Conservation (phyloP, 2,329 filamentous ascomycete genomes). For the Tolypocladium sp. region DNA sequence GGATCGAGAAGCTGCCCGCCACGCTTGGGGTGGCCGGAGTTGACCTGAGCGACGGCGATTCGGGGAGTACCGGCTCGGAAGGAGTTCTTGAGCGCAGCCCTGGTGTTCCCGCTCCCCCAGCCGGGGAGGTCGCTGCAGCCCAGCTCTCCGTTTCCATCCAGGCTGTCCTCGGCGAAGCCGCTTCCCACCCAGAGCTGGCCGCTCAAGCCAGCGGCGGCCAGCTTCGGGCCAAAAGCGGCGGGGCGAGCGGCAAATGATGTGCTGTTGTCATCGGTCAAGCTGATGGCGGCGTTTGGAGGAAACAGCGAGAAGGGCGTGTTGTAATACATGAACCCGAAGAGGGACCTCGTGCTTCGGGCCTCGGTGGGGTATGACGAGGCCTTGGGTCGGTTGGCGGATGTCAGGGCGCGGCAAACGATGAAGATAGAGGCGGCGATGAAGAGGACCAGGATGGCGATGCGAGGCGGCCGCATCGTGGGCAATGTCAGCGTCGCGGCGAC, state of each 20-base stretch:
- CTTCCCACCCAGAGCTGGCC: constrained; percentile 90
- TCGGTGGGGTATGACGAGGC: constrained; percentile 14
- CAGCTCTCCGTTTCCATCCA: constrained; percentile 70
- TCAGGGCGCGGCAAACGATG: constrained; percentile 43
- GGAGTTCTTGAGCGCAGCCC: constrained; percentile 31
- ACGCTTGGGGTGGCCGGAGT: constrained; percentile 8
- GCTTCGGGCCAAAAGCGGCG: constrained; percentile 78
- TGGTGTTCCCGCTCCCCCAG: constrained; percentile 59
- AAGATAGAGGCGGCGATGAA: constrained; percentile 46
- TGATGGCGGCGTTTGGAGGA: constrained; percentile 90
- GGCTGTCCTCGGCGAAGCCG: constrained; percentile 74
- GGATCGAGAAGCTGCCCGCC: constrained; percentile 15
- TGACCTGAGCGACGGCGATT: constrained; percentile 8
- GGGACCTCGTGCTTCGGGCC: constrained; percentile 12
- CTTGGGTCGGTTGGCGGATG: constrained; percentile 22
- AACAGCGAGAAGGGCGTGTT: constrained; percentile 78
- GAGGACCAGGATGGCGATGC: constrained; percentile 43
- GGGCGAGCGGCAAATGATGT: constrained; percentile 92
- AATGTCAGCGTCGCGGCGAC: not conserved
- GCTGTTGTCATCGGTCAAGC: constrained; percentile 93
- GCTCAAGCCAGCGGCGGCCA: constrained; percentile 70
- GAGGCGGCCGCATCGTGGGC: constrained; percentile 42
- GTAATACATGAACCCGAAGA: constrained; percentile 54
- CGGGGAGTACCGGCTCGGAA: constrained; percentile 19
- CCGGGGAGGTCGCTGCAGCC: constrained; percentile 92